These are phyloP conservation scores for Epicoccum sorghinum DNA, from an alignment of 2,329 filamentous ascomycete genomes.

Conservation along the genomic window DNA sequence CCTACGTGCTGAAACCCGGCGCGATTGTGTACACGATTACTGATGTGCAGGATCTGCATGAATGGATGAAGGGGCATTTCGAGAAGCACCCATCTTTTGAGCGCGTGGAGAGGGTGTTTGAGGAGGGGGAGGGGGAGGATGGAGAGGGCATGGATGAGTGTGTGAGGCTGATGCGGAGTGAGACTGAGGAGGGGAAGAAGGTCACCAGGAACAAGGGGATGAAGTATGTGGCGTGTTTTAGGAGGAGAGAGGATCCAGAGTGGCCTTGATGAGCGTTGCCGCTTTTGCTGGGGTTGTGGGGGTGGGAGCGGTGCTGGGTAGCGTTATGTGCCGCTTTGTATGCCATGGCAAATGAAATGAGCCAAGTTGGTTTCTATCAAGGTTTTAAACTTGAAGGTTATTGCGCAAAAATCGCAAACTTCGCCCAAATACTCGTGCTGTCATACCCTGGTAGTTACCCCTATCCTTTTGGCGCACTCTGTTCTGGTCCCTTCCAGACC, in stretches of 20 bases:
- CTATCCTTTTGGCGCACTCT: too few species aligned
- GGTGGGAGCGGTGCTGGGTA: too few species aligned
- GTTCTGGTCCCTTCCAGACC: too few species aligned
- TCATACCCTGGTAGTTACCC: too few species aligned
- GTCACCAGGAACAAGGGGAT: constrained; percentile 86
- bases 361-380: too few species aligned
- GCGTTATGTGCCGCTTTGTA: too few species aligned
- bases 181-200: constrained; percentile 98
- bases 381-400: too few species aligned
- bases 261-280: constrained; percentile 69
- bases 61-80: constrained; percentile 92
- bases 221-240: constrained; percentile 90
- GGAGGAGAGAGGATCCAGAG: constrained; percentile 77
- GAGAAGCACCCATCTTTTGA: constrained; percentile 79
- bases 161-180: constrained; percentile 74
- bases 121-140: constrained; percentile 70
- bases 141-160: constrained; percentile 73
- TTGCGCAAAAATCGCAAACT: too few species aligned
- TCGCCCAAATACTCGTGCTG: too few species aligned
- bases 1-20: constrained; percentile 80
- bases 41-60: constrained; percentile 90
- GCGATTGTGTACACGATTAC: constrained; percentile 96
- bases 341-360: too few species aligned
- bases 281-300: too few species aligned
- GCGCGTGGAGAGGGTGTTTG: constrained; percentile 59